Evolutionary conservation across 768 basidiomycete genomes (phyloP), one percentile per base, ranked within the genome.

Genomic region (Lactarius sanguifluus): DNA sequence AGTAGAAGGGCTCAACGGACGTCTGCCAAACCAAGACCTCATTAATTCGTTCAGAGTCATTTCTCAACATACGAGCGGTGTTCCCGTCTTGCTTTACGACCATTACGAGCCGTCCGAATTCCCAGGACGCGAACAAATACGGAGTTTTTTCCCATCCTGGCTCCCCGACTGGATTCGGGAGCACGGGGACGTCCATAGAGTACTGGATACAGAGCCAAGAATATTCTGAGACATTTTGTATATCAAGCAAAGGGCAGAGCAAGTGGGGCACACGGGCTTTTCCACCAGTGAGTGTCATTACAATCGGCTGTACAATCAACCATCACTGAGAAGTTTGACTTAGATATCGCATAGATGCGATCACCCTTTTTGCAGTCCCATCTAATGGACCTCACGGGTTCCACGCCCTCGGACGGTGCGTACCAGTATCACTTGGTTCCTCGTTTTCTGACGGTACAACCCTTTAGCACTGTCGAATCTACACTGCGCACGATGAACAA

Each of bases 321-420:
- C 38, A 10, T 20, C 16, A 56, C 45, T 66, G 45, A 57, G 32
- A n/a, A 25, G 41, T 25, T 55, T 38, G 16, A 25, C 41, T 25
- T 64, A 96, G 94, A 76, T 98, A 91, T 75, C 88, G 95, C 52
- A 95, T 99, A 61, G 96, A 98, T 76, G 92, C 96, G 0, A 82
- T 98, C 68, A 98, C 96, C 0, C 74, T 98, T 23, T 97, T 91
- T 73, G 94, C 89, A 20, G 77, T 93, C 7, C 95, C 96, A 20
- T 91, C 96, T 1, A 77, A 81, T 7, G 95, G 96, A 8, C 97
- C 97, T 9, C 94, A 99, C 75, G 97, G 97, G 0, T 99, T 98
- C 75, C 88, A 95, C 78, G 86, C 93, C 2, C 81, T 99, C 36
- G 96, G 97, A 72, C 85, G 87, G 94, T 94, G 62, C 73, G 86